Conservation (phyloP, 1,284 basidiomycete genomes). For the Porodaedalea pini region DNA sequence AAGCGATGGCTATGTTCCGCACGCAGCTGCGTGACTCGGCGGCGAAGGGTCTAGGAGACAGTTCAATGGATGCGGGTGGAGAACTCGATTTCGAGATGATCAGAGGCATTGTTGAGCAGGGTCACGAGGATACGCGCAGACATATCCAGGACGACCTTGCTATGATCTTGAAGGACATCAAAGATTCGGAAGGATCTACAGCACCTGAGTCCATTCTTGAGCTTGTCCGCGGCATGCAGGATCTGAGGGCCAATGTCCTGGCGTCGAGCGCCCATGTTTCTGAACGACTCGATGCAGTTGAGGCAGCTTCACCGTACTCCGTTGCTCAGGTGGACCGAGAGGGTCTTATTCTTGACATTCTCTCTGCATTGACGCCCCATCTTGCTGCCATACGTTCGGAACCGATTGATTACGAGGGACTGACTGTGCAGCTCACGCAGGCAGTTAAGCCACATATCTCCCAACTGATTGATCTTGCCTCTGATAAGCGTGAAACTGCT, state of each 20-base stretch:
- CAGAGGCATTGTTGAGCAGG: constrained; percentile 63
- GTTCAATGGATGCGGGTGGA: constrained; percentile 64
- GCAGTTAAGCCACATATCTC: constrained; percentile 84
- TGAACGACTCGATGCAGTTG: constrained; percentile 29
- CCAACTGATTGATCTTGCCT: constrained; percentile 80
- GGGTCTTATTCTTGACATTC: constrained; percentile 53
- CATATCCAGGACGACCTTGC: constrained; percentile 58
- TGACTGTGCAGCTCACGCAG: constrained; percentile 70
- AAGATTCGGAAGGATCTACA: not conserved
- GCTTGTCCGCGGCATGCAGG: constrained; percentile 11
- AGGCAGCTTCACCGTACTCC: constrained; percentile 4
- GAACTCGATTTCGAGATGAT: constrained; percentile 76
- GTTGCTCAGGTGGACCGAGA: constrained; percentile 42
- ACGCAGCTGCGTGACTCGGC: constrained; percentile 63
- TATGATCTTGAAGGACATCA: constrained; percentile 36
- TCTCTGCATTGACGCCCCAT: constrained; percentile 56
- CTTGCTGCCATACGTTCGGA: constrained; percentile 57
- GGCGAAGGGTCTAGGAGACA: constrained; percentile 55
- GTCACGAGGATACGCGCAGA: constrained; percentile 55
- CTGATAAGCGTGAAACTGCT: constrained; percentile 82
- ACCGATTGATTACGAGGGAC: constrained; percentile 68
- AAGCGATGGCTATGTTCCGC: constrained; percentile 64
- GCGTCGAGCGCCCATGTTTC: constrained; percentile 13
- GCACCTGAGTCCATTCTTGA: constrained; percentile 8
- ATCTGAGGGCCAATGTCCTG: constrained; percentile 12